Base-by-base conservation (phyloP, 2,329 filamentous ascomycete species). In the Ophiostoma ulmi region DNA sequence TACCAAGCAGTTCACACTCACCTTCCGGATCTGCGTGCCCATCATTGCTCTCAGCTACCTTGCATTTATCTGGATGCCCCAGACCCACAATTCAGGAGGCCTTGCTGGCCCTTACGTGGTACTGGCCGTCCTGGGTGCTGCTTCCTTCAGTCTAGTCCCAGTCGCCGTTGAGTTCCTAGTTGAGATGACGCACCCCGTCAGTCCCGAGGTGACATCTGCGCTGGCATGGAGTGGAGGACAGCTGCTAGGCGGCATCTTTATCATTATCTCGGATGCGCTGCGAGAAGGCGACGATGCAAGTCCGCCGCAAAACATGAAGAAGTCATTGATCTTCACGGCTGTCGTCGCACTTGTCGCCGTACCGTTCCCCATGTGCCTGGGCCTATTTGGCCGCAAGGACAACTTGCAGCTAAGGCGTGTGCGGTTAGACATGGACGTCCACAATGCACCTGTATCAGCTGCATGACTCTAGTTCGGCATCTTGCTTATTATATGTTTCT, bases 191-290 rank as follows among this genome's bases (percentile, higher is more conserved):
- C 92, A 95, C 76, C 95, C 95, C 0, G 88, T 96, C 36, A 90
- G 88, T 58, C 94, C 95, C 0, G 94, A 97, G 80, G 86, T 97
- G 64, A 92, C 91, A 0, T 91, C 88, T 73, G 93, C 91, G 38
- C 83, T 96, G 31, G 91, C 90, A 76, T 98, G 95, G 95, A 86
- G 87, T 0, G 90, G 90, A 6, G 94, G 95, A 0, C 94, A 98
- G 81, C 80, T 97, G 8, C 80, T 96, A 0, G 95, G 95, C 14
- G 94, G 88, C 1, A 80, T 94, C 38, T 97, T 97, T 77, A 91
- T 97, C 76, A 81, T 99, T 39, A 80, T 94, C 71, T 91, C 92
- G 81, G 90, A 93, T 78, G 91, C 90, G 22, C 83, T 98, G 73
- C 87, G 87, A 74, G 87, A 81, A 1, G 83, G 82, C 0, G 76